Percentiles rank a stretch among this genome's conserved stretches.
Evolutionary conservation across 495 filamentous ascomycete genomes (phyloP).

Genomic region (Hyphodiscus hymeniophilus): DNA sequence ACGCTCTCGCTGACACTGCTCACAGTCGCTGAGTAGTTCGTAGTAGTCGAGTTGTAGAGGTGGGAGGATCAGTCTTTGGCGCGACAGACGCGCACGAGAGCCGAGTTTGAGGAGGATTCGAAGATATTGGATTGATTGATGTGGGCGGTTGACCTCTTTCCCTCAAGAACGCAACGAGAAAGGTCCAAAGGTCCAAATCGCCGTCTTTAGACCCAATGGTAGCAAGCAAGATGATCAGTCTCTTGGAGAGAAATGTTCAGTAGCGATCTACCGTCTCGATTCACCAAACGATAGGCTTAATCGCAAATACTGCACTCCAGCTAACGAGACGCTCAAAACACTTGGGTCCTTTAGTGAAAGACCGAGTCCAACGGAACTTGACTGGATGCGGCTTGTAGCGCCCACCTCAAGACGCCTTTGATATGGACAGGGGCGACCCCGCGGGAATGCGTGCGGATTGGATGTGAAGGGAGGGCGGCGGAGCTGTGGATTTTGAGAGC

Average conservation of each 20-base stretch:
- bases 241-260: neutral
- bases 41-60: neutral
- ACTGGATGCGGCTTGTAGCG: constrained; percentile 2
- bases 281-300: neutral
- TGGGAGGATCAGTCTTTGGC: constrained; percentile 9
- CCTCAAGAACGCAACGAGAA: constrained; percentile 2
- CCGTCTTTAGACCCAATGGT: constrained; percentile 12
- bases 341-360: neutral
- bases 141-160: constrained; percentile 4
- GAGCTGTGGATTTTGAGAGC: neutral
- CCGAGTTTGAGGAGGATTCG: constrained; percentile 12
- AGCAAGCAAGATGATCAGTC: constrained; percentile 3
- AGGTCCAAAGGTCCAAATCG: constrained; percentile 6
- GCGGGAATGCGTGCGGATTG: neutral
- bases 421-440: constrained; percentile 17
- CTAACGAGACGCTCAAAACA: constrained; percentile 13
- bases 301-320: neutral
- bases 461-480: neutral
- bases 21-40: neutral
- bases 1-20: neutral
- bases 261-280: neutral
- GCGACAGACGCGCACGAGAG: constrained; percentile 16
- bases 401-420: constrained; percentile 15
- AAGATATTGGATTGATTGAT: constrained; percentile 6
- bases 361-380: neutral